Evolutionary conservation across 495 filamentous ascomycete genomes (phyloP), one percentile per base, ranked within the genome.

Genomic region (Chaetomidium leptoderma): DNA sequence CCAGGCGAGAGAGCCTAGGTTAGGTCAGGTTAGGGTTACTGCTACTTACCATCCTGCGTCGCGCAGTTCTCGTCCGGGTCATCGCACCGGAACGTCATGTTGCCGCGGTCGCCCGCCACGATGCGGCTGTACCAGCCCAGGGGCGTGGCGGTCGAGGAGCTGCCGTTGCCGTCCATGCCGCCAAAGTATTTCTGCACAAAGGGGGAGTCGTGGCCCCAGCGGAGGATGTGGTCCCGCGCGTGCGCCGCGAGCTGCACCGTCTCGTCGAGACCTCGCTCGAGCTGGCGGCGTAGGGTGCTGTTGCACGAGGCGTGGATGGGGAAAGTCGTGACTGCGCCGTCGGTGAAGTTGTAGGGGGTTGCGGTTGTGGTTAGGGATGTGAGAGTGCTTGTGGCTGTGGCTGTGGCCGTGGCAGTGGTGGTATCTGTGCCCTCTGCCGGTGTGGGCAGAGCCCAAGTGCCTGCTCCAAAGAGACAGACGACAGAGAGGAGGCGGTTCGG

Each of bases 101-200:
- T 69, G 6, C 65, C 61, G n/a, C 74, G 74, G 39, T 81, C 72
- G 0, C 72, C 79, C 0, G 21, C 21, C 11, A 23, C 40, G 19
- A 44, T 69, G 35, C 74, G 68, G 36, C 81, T 76, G 62, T 72
- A 82, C 68, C 77, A 78, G 6, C 81, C 82, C 47, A 82, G 69
- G 5, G 76, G 72, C 51, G 76, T 74, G 26, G 75, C 73, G 3
- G 79, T 78, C 2, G 78, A 63, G 10, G 71, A 44, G 19, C 21
- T 44, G 40, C 3, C 40, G 73, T 66, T 46, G 23, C 24, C 10
- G 46, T n/a, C n/a, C n/a, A n/a, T n/a, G n/a, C 3, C 16, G 30
- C 81, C 77, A 59, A 85, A 85, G 66, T 85, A 85, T 65, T 83
- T 85, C 21, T 67, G 61, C 67, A 79, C 82, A 53, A 81, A 74